phyloP scores from a whole-genome alignment of 306 rosid genomes.

The Castanea crenata region DNA sequence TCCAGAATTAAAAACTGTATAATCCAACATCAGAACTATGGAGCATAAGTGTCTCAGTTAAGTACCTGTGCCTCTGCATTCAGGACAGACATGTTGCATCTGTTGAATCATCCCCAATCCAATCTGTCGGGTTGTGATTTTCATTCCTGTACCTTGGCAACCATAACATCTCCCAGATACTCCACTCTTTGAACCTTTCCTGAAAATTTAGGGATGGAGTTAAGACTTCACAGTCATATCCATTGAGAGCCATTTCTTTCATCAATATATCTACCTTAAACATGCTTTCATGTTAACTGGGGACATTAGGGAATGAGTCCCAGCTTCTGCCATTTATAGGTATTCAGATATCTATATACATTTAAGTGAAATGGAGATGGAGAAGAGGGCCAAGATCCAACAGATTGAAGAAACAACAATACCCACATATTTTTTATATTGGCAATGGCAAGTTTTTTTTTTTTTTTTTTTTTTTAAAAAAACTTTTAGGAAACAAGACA shows the following conservation, averaged over 20 bases:
- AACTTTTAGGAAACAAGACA: neutral
- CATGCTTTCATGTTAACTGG: neutral
- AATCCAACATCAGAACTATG: conserved; percentile 6
- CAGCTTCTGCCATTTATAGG: neutral
- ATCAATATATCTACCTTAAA: neutral
- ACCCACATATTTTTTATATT: neutral
- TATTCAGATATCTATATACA: neutral
- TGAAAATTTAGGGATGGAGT: conserved; percentile 23
- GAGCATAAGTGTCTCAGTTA: conserved; percentile 16
- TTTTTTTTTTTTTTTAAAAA: too few relatives aligned
- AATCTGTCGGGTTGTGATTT: conserved; percentile 54
- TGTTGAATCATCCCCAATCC: conserved; percentile 73
- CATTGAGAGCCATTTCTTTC: conserved; percentile 3
- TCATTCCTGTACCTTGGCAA: conserved; percentile 77
- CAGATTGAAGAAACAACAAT: neutral
- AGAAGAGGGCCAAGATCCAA: neutral
- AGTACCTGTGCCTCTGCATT: conserved; percentile 67
- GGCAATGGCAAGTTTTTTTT: neutral
- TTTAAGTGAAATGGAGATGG: neutral
- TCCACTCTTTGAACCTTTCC: conserved; percentile 82
- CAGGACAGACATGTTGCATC: conserved; percentile 71
- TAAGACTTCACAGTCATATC: neutral
- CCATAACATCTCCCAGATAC: conserved; percentile 59
- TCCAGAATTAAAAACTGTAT: conserved; percentile 1
- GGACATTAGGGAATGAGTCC: neutral